Evolutionary conservation across 129 eudicot species (phyloP).

Genomic region (Dittrichia graveolens): DNA sequence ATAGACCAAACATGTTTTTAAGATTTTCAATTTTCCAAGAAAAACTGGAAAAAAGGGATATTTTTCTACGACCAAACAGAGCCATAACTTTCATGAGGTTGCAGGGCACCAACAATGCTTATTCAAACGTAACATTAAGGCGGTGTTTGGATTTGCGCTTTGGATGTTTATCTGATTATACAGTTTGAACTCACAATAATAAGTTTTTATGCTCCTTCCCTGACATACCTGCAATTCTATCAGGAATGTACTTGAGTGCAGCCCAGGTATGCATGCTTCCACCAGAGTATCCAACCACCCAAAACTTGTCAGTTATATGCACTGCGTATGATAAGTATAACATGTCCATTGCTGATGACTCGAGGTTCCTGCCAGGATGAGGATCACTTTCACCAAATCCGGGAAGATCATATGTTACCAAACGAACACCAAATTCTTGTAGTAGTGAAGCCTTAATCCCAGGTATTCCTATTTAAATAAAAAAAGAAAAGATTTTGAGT

Average conservation of each 20-base stretch:
- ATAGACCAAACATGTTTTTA: too few relatives aligned
- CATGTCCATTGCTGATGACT: slow-evolving; percentile 88
- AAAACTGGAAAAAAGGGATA: too few relatives aligned
- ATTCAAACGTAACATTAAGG: not conserved
- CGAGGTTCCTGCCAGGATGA: slow-evolving; percentile 76
- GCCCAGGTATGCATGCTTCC: slow-evolving; percentile 97
- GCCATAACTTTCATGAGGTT: slow-evolving; percentile 6
- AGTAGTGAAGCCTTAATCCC: slow-evolving; percentile 72
- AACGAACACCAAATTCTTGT: slow-evolving; percentile 75
- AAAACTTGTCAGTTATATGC: slow-evolving; percentile 66
- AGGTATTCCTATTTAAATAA: slow-evolving; percentile 67
- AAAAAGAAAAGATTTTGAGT: not conserved
- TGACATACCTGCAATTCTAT: slow-evolving; percentile 70
- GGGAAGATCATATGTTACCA: slow-evolving; percentile 89
- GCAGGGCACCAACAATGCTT: not conserved
- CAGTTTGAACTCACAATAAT: too few relatives aligned
- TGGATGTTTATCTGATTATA: too few relatives aligned
- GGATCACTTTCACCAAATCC: slow-evolving; percentile 99
- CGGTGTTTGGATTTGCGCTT: too few relatives aligned
- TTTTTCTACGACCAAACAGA: too few relatives aligned
- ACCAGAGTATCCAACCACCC: slow-evolving; percentile 76
- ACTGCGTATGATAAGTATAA: slow-evolving; percentile 77
- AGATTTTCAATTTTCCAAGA: too few relatives aligned
- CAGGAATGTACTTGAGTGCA: slow-evolving; percentile 87
- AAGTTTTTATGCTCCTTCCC: too few relatives aligned